These are phyloP conservation scores for Botrytis paeoniae DNA, from an alignment of 2,329 filamentous ascomycete genomes.

Conservation along the genomic window DNA sequence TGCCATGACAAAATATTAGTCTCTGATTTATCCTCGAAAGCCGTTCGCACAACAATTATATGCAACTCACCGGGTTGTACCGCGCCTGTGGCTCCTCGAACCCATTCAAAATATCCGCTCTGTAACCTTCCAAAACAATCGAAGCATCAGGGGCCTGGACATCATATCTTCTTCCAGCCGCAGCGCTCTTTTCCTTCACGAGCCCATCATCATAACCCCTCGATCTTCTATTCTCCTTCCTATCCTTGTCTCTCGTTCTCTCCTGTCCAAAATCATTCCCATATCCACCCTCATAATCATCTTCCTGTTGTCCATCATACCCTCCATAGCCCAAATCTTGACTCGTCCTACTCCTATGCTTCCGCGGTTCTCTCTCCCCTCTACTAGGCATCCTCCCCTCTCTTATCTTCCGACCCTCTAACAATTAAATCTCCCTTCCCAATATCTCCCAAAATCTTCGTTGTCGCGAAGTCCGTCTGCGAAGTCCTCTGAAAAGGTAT, in stretches of 20 bases:
- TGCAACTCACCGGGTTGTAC: constrained; percentile 53
- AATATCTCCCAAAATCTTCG: not conserved
- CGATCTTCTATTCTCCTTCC: constrained; percentile 4
- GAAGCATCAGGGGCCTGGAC: constrained; percentile 28
- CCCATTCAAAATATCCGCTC: constrained; percentile 51
- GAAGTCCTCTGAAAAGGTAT: not conserved
- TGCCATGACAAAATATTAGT: constrained; percentile 12
- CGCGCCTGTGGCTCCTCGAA: constrained; percentile 53
- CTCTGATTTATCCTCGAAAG: not conserved
- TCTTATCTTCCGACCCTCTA: not conserved
- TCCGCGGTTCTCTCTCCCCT: constrained; percentile 4
- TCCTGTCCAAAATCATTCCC: constrained; percentile 5
- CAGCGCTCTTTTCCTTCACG: constrained; percentile 3
- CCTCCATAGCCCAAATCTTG: constrained; percentile 6
- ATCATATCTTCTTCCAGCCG: constrained; percentile 10
- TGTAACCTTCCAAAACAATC: constrained; percentile 58
- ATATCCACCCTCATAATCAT: not conserved
- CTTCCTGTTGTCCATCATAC: not conserved
- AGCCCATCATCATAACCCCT: constrained; percentile 9
- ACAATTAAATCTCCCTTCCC: not conserved
- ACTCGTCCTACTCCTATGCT: constrained; percentile 13
- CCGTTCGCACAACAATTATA: not conserved
- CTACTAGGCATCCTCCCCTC: constrained; percentile 13
- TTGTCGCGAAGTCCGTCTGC: not conserved
- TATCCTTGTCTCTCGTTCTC: not conserved